phyloP scores from a whole-genome alignment of 768 basidiomycete species.

The Leccinellum albellum region DNA sequence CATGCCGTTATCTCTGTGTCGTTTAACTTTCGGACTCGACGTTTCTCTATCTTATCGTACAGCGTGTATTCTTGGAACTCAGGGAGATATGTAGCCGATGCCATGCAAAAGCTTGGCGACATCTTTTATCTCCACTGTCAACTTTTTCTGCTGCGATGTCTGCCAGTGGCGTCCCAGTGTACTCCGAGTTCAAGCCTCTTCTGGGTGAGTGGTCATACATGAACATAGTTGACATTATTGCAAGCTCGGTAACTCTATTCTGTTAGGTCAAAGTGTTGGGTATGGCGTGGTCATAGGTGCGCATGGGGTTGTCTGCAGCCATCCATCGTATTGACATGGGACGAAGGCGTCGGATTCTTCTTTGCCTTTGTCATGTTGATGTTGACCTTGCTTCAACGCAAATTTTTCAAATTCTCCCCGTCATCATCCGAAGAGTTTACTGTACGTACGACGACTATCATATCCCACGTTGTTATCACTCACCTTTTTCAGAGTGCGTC shows the following conservation, averaged over 20 bases:
- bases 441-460: constrained; percentile 22
- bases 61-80: constrained; percentile 1
- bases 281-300: constrained; percentile 48
- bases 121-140: neutral
- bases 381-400: constrained; percentile 43
- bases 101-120: neutral
- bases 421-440: constrained; percentile 47
- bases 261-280: constrained; percentile 43
- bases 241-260: neutral
- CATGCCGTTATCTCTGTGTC: neutral
- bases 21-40: neutral
- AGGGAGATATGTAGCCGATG: neutral
- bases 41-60: constrained; percentile 2
- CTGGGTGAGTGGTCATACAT: constrained; percentile 26
- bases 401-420: constrained; percentile 45
- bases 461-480: neutral
- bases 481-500: constrained; percentile 37
- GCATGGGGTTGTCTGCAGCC: constrained; percentile 2
- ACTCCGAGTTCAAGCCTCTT: constrained; percentile 40
- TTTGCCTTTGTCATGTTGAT: constrained; percentile 46
- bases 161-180: constrained; percentile 3
- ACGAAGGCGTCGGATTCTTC: constrained; percentile 46
- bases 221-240: neutral
- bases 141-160: constrained; percentile 10
- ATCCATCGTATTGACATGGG: neutral